Evolutionary conservation across 208 protist species (phyloP).

Genomic region (Novymonas esmeraldas): DNA sequence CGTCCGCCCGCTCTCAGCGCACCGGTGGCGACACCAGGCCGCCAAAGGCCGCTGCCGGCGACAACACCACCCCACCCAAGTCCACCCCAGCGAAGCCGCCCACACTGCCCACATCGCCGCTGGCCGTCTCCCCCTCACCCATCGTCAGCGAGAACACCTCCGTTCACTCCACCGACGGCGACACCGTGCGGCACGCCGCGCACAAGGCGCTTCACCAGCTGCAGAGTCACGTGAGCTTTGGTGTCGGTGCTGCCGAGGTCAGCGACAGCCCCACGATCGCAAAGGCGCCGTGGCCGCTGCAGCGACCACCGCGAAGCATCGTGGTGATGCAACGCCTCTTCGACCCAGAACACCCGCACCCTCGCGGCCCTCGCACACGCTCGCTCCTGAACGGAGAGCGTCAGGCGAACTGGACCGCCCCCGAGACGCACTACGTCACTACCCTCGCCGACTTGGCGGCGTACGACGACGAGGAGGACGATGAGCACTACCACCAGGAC

Average conservation of each 20-base stretch:
- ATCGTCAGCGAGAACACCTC: slow-evolving; percentile 2
- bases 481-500: neutral
- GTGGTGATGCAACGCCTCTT: slow-evolving; percentile 9
- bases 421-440: slow-evolving; percentile 35
- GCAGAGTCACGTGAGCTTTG: slow-evolving; percentile 6
- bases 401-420: slow-evolving; percentile 32
- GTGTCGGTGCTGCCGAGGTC: neutral
- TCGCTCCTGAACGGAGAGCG: slow-evolving; percentile 25
- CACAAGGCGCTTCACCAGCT: neutral
- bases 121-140: slow-evolving; percentile 1
- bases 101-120: neutral
- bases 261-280: neutral
- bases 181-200: neutral
- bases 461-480: slow-evolving; percentile 20
- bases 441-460: slow-evolving; percentile 21
- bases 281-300: slow-evolving; percentile 12
- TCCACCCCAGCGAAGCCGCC: neutral
- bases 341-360: slow-evolving; percentile 8
- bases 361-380: slow-evolving; percentile 4
- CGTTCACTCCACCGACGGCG: neutral
- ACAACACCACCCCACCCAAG: neutral
- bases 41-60: too few relatives aligned
- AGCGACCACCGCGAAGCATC: neutral
- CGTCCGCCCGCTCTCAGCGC: too few relatives aligned
- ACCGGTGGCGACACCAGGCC: too few relatives aligned